Conservation (phyloP, 139 green algal genomes). For the Chlamydomonas sphaeroides region DNA sequence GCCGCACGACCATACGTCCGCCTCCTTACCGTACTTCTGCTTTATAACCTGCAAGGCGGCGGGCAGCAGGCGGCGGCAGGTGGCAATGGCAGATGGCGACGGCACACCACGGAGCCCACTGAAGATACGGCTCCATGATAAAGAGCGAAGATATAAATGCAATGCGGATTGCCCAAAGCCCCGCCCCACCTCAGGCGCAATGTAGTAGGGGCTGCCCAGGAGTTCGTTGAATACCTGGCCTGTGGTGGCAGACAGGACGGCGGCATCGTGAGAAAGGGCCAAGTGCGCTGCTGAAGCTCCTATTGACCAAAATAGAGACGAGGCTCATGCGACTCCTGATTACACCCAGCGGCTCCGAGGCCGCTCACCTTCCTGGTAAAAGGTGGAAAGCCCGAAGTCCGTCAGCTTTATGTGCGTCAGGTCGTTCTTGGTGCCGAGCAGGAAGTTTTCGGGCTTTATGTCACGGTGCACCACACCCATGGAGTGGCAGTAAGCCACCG, state of each 20-base stretch:
- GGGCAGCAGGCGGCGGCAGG: not conserved
- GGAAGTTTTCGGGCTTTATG: constrained; percentile 78
- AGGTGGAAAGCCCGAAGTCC: constrained; percentile 84
- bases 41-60: constrained; percentile 51
- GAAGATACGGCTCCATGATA: not conserved
- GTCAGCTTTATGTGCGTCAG: constrained; percentile 62
- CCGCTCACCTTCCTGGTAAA: constrained; percentile 63
- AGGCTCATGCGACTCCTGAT: too few relatives aligned
- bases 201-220: constrained; percentile 80
- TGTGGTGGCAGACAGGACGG: not conserved
- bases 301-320: too few relatives aligned
- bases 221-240: constrained; percentile 70
- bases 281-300: too few relatives aligned
- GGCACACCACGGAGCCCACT: too few relatives aligned
- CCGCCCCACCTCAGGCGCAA: constrained; percentile 66
- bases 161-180: too few relatives aligned
- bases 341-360: too few relatives aligned
- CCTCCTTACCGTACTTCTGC: constrained; percentile 59
- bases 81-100: not conserved
- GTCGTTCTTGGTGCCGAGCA: constrained; percentile 39
- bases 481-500: constrained; percentile 49
- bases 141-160: not conserved
- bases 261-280: not conserved
- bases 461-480: constrained; percentile 67
- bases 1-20: constrained; percentile 86